Evolutionary conservation across 805 yeast species (phyloP).

Genomic region (Schwanniomyces sp.): DNA sequence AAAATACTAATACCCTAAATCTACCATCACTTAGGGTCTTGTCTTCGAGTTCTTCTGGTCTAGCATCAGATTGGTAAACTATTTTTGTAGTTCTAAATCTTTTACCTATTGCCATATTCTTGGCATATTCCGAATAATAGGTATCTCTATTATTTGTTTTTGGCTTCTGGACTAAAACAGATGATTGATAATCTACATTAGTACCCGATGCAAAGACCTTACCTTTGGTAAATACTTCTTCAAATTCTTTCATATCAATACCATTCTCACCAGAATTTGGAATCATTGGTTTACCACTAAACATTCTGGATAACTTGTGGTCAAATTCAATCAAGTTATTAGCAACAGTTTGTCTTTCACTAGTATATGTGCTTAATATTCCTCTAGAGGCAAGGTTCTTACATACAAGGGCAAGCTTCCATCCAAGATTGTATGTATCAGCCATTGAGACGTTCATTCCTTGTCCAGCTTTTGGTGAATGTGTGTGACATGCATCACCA

Average conservation of each 20-base stretch:
- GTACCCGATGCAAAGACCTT: slow-evolving; percentile 29
- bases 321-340: slow-evolving; percentile 30
- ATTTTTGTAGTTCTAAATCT: slow-evolving; percentile 21
- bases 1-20: slow-evolving; percentile 25
- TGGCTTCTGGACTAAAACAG: slow-evolving; percentile 14
- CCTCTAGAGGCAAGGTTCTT: slow-evolving; percentile 18
- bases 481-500: slow-evolving; percentile 32
- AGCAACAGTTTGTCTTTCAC: slow-evolving; percentile 28
- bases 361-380: slow-evolving; percentile 28
- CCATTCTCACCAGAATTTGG: slow-evolving; percentile 15
- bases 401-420: slow-evolving; percentile 30
- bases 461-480: slow-evolving; percentile 34
- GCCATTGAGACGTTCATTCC: slow-evolving; percentile 25
- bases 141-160: slow-evolving; percentile 3
- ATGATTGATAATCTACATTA: slow-evolving; percentile 23
- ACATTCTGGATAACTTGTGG: slow-evolving; percentile 23
- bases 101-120: slow-evolving; percentile 22
- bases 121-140: slow-evolving; percentile 11
- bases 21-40: slow-evolving; percentile 26
- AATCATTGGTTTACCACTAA: slow-evolving; percentile 25
- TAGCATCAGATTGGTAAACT: slow-evolving; percentile 21
- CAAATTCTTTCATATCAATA: slow-evolving; percentile 25
- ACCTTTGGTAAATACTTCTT: slow-evolving; percentile 23
- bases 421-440: slow-evolving; percentile 28
- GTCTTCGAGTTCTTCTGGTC: slow-evolving; percentile 20